A percentile compares a stretch with the other conserved stretches of the same genome.
Conservation (phyloP, 148 eudicot species). For the Arctostaphylos glauca region DNA sequence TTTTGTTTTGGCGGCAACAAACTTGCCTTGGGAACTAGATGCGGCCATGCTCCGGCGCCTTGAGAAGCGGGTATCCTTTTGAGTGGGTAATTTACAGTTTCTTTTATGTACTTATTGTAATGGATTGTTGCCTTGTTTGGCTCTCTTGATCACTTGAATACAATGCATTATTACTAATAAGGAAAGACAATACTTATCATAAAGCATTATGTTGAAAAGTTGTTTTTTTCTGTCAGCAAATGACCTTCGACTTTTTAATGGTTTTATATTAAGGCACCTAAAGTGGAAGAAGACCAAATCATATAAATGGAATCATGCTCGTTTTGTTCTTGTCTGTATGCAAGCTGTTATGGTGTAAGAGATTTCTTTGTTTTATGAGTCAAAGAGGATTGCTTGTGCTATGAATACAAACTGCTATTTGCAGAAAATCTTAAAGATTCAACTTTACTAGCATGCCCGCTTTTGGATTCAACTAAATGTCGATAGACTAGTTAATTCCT, state of each 20-base stretch:
- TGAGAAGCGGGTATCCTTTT: conserved; percentile 82
- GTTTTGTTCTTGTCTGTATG: background rate
- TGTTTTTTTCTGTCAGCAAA: background rate
- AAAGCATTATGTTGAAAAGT: background rate
- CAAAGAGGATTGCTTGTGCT: background rate
- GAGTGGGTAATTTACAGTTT: conserved; percentile 2
- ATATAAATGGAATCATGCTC: background rate
- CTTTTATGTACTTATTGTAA: background rate
- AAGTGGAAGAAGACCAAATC: background rate
- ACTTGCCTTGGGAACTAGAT: conserved; percentile 98
- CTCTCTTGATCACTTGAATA: background rate
- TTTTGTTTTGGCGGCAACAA: conserved; percentile 97
- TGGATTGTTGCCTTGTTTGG: background rate
- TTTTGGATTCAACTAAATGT: background rate
- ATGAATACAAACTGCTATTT: background rate
- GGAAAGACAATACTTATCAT: background rate
- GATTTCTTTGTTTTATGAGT: background rate
- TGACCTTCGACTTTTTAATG: background rate
- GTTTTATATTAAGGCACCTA: no score
- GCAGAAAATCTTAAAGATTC: background rate
- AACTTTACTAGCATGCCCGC: background rate
- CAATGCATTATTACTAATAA: background rate
- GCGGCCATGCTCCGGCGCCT: conserved; percentile 99
- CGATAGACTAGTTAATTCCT: background rate
- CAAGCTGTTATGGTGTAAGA: background rate